These are phyloP conservation scores for Nicotiana rustica DNA, from an alignment of 305 asterid genomes.

Conservation along the genomic window DNA sequence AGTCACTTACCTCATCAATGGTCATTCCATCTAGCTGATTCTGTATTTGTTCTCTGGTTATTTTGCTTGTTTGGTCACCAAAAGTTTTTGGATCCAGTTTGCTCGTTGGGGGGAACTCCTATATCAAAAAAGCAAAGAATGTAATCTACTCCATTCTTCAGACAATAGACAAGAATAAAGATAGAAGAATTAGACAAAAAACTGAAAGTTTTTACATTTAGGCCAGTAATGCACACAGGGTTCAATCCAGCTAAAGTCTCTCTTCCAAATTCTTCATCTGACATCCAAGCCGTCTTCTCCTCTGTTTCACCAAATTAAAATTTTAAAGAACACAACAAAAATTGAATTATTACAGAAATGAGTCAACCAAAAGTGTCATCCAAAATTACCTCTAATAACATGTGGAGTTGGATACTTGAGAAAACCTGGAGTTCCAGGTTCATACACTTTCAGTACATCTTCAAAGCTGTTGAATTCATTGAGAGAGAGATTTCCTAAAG, in stretches of 20 bases:
- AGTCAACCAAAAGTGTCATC: neutral
- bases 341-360: too few relatives aligned
- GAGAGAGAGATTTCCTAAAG: constrained; percentile 58
- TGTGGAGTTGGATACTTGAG: constrained; percentile 44
- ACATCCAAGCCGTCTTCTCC: constrained; percentile 45
- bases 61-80: constrained; percentile 44
- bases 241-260: constrained; percentile 51
- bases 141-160: neutral
- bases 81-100: constrained; percentile 36
- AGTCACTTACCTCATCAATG: constrained; percentile 38
- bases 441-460: constrained; percentile 41
- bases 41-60: constrained; percentile 41
- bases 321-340: too few relatives aligned
- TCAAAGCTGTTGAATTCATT: constrained; percentile 76
- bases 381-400: constrained; percentile 44
- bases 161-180: neutral
- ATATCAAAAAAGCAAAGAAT: neutral
- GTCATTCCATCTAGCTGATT: constrained; percentile 40
- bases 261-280: constrained; percentile 44
- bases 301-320: neutral
- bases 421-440: constrained; percentile 35
- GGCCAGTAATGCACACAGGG: constrained; percentile 42
- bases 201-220: constrained; percentile 32
- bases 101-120: constrained; percentile 49
- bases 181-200: neutral